phyloP scores from a whole-genome alignment of 2,329 filamentous ascomycete species.

The Pseudocercospora eumusae region DNA sequence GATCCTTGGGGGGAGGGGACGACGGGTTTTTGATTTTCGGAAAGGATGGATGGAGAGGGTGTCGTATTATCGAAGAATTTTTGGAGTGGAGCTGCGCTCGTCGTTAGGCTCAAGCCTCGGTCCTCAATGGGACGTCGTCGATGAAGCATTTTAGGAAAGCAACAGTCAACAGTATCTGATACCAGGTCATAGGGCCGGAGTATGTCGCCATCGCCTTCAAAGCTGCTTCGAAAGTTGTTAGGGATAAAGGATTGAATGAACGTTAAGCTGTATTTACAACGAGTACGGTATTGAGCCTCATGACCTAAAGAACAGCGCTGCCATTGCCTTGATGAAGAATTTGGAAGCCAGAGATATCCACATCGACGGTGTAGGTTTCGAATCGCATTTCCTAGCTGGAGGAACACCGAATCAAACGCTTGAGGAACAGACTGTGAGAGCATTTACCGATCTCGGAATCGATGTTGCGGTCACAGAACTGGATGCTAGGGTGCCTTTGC shows the following conservation, averaged over 20 bases:
- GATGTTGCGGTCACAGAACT: constrained; percentile 66
- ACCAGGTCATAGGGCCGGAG: constrained; percentile 35
- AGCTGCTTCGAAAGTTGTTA: constrained; percentile 20
- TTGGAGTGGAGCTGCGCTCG: too few species aligned
- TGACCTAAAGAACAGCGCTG: constrained; percentile 30
- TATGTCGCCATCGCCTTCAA: constrained; percentile 36
- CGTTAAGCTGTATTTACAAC: constrained; percentile 36
- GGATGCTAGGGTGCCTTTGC: constrained; percentile 54
- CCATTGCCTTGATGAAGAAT: constrained; percentile 30
- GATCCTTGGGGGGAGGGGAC: constrained; percentile 23
- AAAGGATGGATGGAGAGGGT: neutral
- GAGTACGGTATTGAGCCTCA: constrained; percentile 37
- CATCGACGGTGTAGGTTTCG: constrained; percentile 50
- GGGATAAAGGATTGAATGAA: constrained; percentile 28
- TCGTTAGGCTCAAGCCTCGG: too few species aligned
- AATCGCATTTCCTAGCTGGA: constrained; percentile 55
- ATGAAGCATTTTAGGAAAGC: constrained; percentile 13
- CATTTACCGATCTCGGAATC: constrained; percentile 54
- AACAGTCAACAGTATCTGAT: constrained; percentile 22
- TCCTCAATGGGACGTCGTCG: constrained; percentile 23
- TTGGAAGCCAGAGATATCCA: constrained; percentile 35
- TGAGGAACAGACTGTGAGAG: constrained; percentile 50
- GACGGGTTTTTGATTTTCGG: constrained; percentile 21
- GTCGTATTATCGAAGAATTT: neutral
- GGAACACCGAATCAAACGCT: constrained; percentile 35